A percentile compares a stretch with the other conserved stretches of the same genome.
Evolutionary conservation across 345 rosid species (phyloP).

Genomic region (Orychophragmus violaceus): DNA sequence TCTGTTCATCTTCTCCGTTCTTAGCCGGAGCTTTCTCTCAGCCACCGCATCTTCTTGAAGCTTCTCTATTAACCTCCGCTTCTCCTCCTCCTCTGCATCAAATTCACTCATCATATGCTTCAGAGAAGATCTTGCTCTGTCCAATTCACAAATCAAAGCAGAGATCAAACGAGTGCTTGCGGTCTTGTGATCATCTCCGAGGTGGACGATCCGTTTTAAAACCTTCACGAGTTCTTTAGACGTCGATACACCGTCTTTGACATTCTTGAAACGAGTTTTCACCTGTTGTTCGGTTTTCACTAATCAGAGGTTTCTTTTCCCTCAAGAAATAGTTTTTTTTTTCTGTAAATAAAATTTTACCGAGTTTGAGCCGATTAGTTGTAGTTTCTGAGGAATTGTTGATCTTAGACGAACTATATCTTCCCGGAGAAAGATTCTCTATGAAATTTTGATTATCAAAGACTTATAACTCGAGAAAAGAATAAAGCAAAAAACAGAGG

Average conservation of each 20-base stretch:
- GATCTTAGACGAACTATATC: neutral
- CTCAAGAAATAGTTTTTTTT: neutral
- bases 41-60: conserved; percentile 62
- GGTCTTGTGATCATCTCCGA: conserved; percentile 45
- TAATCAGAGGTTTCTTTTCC: neutral
- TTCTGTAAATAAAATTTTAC: neutral
- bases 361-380: conserved; percentile 9
- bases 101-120: conserved; percentile 51
- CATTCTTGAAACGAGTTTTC: conserved; percentile 56
- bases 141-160: conserved; percentile 55
- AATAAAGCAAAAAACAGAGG: neutral
- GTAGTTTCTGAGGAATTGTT: neutral
- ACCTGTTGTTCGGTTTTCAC: conserved; percentile 35
- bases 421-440: conserved; percentile 9
- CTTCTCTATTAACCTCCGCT: conserved; percentile 51
- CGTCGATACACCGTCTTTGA: conserved; percentile 51
- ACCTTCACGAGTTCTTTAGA: conserved; percentile 80
- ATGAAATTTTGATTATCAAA: neutral
- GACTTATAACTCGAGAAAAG: neutral
- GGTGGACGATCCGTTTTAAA: conserved; percentile 49
- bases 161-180: conserved; percentile 52
- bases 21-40: conserved; percentile 62
- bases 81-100: conserved; percentile 42
- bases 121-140: conserved; percentile 50
- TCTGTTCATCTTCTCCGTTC: conserved; percentile 80